Conservation (phyloP, 805 yeast species). For the Kodamaea jinghongensis region DNA sequence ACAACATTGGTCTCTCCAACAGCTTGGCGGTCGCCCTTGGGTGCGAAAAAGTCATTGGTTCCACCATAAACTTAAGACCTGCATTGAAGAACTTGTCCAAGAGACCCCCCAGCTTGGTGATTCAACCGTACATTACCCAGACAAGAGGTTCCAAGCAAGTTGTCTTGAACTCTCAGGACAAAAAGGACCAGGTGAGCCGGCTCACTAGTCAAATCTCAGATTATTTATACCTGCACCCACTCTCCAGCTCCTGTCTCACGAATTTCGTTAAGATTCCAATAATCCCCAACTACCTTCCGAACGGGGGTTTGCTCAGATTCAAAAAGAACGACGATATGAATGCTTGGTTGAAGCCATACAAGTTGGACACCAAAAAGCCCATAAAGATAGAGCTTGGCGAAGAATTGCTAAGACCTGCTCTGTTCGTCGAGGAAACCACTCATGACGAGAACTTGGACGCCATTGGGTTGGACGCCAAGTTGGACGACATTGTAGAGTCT, state of each 20-base stretch:
- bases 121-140: constrained; percentile 56
- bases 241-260: constrained; percentile 42
- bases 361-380: constrained; percentile 23
- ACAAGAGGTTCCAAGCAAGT: constrained; percentile 30
- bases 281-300: constrained; percentile 45
- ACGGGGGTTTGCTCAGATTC: constrained; percentile 59
- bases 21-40: constrained; percentile 57
- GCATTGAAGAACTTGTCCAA: constrained; percentile 35
- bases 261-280: constrained; percentile 52
- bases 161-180: constrained; percentile 26
- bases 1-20: constrained; percentile 51
- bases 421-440: constrained; percentile 27
- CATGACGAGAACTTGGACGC: constrained; percentile 20
- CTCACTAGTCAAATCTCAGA: constrained; percentile 19
- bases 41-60: constrained; percentile 48
- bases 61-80: constrained; percentile 50
- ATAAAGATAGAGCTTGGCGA: constrained; percentile 48
- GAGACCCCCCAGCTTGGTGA: constrained; percentile 37
- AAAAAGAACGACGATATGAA: constrained; percentile 41
- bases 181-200: constrained; percentile 25
- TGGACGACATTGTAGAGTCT: constrained; percentile 39
- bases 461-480: constrained; percentile 55
- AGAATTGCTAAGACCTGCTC: constrained; percentile 44
- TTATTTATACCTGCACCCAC: constrained; percentile 16
- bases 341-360: constrained; percentile 42